A percentile compares a stretch with the other conserved stretches of the same genome.
Conservation (phyloP, 2,329 filamentous ascomycete genomes). For the Bretziella fagacearum region DNA sequence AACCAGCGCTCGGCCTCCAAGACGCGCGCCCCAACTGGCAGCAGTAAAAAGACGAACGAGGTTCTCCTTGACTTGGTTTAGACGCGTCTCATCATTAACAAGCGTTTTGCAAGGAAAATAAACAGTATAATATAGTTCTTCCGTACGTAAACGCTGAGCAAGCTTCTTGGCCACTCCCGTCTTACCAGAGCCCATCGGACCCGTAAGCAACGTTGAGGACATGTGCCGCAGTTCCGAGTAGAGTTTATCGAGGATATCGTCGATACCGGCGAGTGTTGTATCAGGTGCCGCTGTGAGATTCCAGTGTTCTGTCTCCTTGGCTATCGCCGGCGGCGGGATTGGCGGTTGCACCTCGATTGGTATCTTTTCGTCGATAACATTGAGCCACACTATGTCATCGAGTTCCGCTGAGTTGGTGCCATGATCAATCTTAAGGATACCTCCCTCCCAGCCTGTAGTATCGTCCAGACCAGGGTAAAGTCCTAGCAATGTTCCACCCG, state of each 20-base stretch:
- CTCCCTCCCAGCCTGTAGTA: constrained; percentile 59
- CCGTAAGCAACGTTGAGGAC: constrained; percentile 79
- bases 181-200: constrained; percentile 81
- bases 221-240: constrained; percentile 62
- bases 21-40: constrained; percentile 77
- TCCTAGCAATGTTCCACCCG: constrained; percentile 68
- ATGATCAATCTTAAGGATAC: constrained; percentile 59
- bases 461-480: constrained; percentile 35
- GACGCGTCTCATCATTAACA: constrained; percentile 76
- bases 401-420: constrained; percentile 25
- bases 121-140: constrained; percentile 61
- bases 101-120: constrained; percentile 79
- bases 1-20: constrained; percentile 69
- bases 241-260: constrained; percentile 54
- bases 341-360: constrained; percentile 60
- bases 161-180: constrained; percentile 62
- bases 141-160: constrained; percentile 52
- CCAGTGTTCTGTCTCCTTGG: constrained; percentile 27
- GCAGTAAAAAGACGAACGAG: constrained; percentile 70
- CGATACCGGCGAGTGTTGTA: constrained; percentile 66
- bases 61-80: constrained; percentile 81
- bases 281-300: constrained; percentile 40
- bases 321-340: constrained; percentile 46
- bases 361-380: constrained; percentile 59
- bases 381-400: constrained; percentile 47